Evolutionary conservation across 139 green algal genomes (phyloP), one percentile per base, ranked within the genome.

Genomic region (Chlamydomonas applanata): DNA sequence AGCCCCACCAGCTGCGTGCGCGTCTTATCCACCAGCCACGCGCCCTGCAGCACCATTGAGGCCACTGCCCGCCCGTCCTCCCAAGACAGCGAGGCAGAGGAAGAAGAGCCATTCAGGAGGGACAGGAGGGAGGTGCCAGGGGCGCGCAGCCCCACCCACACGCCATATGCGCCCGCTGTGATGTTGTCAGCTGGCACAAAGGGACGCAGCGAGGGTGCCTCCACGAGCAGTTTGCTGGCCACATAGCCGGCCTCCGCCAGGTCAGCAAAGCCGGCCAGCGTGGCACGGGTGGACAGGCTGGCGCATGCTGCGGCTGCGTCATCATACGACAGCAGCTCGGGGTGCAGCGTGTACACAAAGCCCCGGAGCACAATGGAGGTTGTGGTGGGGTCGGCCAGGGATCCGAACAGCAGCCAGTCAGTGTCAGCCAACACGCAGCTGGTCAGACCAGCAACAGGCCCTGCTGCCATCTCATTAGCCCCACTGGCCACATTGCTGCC

Each of bases 281-380:
- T 66, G 59, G n/a, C n/a, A 25, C 25, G 11, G 59, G n/a, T 19
- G 25, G 59, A 35, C 20, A 35, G 59, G 11, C 20, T 66, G 59
- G 20, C 20, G 59, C 59, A 66, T 19, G 29, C 59, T 13, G 59
- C 29, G 17, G 59, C 25, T 24, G 59, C 59, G 20, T n/a, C 59
- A 35, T 66, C 59, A 14, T 66, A 66, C 11, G 20, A 19, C 59
- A 66, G 59, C 59, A 3, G 25, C 27, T 66, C 59, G 3, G 59
- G 59, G 59, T 66, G 59, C n/a, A 66, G 25, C n/a, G 59, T 66
- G 59, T 35, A 35, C 59, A 66, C n/a, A 19, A n/a, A 27, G n/a
- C 25, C 11, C 4, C 20, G 4, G 20, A 40, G 17, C n/a, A 19
- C 29, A 2, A 36, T 36, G 3, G 25, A 19, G 20, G 9, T 27